These are phyloP conservation scores for Gardenia jasminoides DNA, from an alignment of 257 asterid genomes.

Conservation along the genomic window DNA sequence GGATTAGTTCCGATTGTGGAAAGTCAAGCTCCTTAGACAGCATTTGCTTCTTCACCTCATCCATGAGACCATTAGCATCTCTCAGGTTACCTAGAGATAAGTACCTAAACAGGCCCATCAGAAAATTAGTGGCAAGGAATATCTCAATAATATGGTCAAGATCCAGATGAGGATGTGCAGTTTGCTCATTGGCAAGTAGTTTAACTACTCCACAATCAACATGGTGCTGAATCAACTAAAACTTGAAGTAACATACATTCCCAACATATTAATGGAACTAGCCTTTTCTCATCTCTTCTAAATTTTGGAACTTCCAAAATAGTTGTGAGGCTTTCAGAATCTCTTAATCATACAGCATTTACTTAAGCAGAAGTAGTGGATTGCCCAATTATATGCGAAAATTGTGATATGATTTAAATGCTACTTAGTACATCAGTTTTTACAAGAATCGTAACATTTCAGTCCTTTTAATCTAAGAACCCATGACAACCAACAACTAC, in stretches of 20 bases:
- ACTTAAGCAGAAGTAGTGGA: too few relatives aligned
- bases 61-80: slow-evolving; percentile 88
- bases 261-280: background rate
- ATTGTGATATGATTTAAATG: background rate
- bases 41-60: slow-evolving; percentile 72
- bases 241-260: too few relatives aligned
- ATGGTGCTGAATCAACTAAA: background rate
- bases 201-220: background rate
- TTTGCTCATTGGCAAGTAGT: background rate
- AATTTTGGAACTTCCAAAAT: background rate
- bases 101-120: slow-evolving; percentile 45
- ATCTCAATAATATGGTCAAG: background rate
- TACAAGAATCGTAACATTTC: background rate
- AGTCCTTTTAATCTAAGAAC: background rate
- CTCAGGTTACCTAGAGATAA: slow-evolving; percentile 83
- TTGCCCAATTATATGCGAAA: too few relatives aligned
- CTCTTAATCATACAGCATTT: background rate
- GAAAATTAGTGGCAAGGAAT: background rate
- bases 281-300: background rate
- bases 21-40: slow-evolving; percentile 50
- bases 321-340: background rate
- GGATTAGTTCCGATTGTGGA: slow-evolving; percentile 76
- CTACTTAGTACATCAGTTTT: background rate
- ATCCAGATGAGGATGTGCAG: background rate
- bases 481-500: too few relatives aligned